phyloP scores from a whole-genome alignment of 768 basidiomycete genomes.

The Hygrophorus pudorinus region DNA sequence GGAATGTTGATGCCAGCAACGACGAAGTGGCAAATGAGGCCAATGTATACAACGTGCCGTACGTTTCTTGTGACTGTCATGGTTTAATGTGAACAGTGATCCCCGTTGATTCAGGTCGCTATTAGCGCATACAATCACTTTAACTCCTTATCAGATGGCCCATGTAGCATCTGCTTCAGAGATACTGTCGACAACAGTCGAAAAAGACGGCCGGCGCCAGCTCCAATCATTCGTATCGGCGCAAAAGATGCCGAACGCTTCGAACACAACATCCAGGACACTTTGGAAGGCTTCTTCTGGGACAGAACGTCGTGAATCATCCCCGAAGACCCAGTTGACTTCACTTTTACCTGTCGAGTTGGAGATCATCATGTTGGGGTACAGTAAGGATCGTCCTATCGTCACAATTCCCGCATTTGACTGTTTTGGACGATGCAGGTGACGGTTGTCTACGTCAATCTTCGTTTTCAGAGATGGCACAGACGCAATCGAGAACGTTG shows the following conservation, averaged over 20 bases:
- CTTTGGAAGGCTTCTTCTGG: slow-evolving; percentile 20
- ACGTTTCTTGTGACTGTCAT: not conserved
- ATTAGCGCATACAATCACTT: slow-evolving; percentile 12
- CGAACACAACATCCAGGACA: slow-evolving; percentile 6
- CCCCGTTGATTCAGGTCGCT: slow-evolving; percentile 5
- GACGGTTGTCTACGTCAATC: slow-evolving; percentile 4
- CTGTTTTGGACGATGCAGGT: slow-evolving; percentile 12
- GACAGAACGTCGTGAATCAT: not conserved
- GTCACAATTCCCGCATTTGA: not conserved
- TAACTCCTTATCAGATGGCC: slow-evolving; percentile 11
- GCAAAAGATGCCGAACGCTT: slow-evolving; percentile 7
- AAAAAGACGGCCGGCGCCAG: slow-evolving; percentile 9
- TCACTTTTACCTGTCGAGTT: slow-evolving; percentile 46
- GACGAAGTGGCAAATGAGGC: slow-evolving; percentile 8
- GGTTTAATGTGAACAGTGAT: not conserved
- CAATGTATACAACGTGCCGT: slow-evolving; percentile 7
- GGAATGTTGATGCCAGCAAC: slow-evolving; percentile 25
- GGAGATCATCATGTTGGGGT: slow-evolving; percentile 52
- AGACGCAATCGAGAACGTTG: not conserved
- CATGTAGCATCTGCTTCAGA: slow-evolving; percentile 15
- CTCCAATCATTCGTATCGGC: slow-evolving; percentile 13
- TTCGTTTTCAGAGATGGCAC: not conserved
- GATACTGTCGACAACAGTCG: slow-evolving; percentile 12
- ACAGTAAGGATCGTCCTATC: slow-evolving; percentile 32
- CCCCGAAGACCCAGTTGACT: slow-evolving; percentile 20